Base-by-base conservation (phyloP, 352 stramenopile genomes). In the Globisporangium cederbergense region DNA sequence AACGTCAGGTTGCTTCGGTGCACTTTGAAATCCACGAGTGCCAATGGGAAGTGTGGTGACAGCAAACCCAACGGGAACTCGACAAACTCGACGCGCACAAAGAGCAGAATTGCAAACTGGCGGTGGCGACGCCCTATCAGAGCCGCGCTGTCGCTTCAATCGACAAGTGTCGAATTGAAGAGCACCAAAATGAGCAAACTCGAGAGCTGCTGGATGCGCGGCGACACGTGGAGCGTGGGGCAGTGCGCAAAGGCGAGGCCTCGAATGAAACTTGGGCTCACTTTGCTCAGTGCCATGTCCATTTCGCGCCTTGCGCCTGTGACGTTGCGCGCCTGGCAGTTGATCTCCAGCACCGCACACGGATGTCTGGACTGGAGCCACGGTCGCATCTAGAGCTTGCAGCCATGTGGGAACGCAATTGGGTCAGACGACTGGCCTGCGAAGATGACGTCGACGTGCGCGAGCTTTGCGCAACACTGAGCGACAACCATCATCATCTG, bases 11-110 rank as follows among this genome's bases (percentile, higher is more conserved):
- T 68, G 52, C 58, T 60, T 8, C 54, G 38, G 10, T 57, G 40
- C n/a, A 76, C 64, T 22, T 65, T 38, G 20, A 76, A 43, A 22
- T 63, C 65, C 9, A 62, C 63, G n/a, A 76, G 32, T 3, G 70
- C 71, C 11, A 62, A 59, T n/a, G 70, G 62, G 38, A 76, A 76
- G 1, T 51, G 40, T 7, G 32, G 8, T 16, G 70, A 73, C 16
- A 71, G 54, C 18, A 76, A 56, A 2, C 66, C 56, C 4, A 6
- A 14, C 4, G 56, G 56, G 42, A 62, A 42, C 8, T 51, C 56
- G 10, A 36, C 18, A 32, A 62, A 18, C 42, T 34, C 34, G 22
- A 50, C 42, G 42, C 42, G 28, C 25, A 62, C 42, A 14, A 53
- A 32, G 40, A 62, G 40, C 40, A 62, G 25, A 49, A 62, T 53